Conservation (phyloP, 345 rosid species). For the Murraya paniculata region DNA sequence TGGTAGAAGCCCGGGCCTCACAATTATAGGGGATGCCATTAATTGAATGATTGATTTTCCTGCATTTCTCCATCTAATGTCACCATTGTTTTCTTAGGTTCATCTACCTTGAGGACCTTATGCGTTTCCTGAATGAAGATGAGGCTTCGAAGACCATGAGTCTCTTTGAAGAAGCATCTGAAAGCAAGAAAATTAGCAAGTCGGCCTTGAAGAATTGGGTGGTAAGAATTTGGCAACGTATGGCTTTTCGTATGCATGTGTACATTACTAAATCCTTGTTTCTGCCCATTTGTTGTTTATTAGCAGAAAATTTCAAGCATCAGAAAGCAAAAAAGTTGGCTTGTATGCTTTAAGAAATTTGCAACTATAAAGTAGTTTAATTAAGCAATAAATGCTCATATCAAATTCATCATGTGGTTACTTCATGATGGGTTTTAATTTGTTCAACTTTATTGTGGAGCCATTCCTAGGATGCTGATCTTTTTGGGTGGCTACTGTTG, state of each 20-base stretch:
- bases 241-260: background rate
- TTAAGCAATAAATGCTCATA: background rate
- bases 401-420: background rate
- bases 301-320: background rate
- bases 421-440: background rate
- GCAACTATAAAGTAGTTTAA: background rate
- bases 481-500: background rate
- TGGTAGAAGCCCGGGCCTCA: background rate
- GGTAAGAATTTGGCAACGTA: conserved; percentile 43
- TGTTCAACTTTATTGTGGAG: background rate
- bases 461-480: background rate
- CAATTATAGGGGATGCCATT: background rate
- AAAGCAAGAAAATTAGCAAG: conserved; percentile 56
- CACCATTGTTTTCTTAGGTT: conserved; percentile 37
- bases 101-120: conserved; percentile 61
- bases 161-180: conserved; percentile 55
- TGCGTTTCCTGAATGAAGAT: conserved; percentile 67
- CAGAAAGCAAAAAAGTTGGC: too few relatives aligned
- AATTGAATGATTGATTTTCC: background rate
- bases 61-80: background rate
- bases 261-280: background rate
- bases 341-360: background rate
- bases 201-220: conserved; percentile 82
- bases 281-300: background rate
- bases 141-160: conserved; percentile 64